Evolutionary conservation across 805 yeast species (phyloP).

Genomic region (Starmera dryadoides): DNA sequence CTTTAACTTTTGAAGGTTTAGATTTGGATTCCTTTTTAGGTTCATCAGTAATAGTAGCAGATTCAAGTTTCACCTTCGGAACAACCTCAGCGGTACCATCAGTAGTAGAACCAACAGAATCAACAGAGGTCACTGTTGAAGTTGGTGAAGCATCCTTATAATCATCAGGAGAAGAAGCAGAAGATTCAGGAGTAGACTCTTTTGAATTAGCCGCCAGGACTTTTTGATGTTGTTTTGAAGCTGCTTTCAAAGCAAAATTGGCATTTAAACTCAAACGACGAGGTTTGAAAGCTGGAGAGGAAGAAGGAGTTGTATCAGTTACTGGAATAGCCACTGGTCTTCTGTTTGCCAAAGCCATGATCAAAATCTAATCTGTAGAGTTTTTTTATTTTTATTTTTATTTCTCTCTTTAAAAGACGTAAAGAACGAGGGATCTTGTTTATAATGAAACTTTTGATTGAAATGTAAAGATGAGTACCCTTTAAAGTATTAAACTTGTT

Average conservation of each 20-base stretch:
- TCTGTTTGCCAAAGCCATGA: constrained; percentile 62
- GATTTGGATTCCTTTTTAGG: constrained; percentile 6
- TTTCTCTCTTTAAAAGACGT: too few species aligned
- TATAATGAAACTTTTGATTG: not conserved
- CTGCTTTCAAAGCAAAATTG: constrained; percentile 6
- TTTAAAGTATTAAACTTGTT: not conserved
- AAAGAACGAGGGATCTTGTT: not conserved
- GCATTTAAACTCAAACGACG: constrained; percentile 20
- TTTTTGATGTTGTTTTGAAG: not conserved
- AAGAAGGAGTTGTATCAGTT: constrained; percentile 20
- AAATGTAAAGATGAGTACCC: not conserved
- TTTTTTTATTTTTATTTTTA: too few species aligned
- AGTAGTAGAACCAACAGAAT: not conserved
- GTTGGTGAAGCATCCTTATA: constrained; percentile 19
- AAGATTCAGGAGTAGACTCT: not conserved
- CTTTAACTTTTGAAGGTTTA: constrained; percentile 11
- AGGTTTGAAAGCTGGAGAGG: constrained; percentile 23
- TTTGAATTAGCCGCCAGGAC: not conserved
- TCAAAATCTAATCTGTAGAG: not conserved
- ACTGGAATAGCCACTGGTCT: constrained; percentile 52
- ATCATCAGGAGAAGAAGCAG: constrained; percentile 16
- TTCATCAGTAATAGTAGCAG: constrained; percentile 1
- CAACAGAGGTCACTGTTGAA: constrained; percentile 9
- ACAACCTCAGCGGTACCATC: not conserved
- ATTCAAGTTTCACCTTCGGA: too few species aligned